phyloP scores from a whole-genome alignment of 257 asterid genomes.

The Ilex aquifolium region DNA sequence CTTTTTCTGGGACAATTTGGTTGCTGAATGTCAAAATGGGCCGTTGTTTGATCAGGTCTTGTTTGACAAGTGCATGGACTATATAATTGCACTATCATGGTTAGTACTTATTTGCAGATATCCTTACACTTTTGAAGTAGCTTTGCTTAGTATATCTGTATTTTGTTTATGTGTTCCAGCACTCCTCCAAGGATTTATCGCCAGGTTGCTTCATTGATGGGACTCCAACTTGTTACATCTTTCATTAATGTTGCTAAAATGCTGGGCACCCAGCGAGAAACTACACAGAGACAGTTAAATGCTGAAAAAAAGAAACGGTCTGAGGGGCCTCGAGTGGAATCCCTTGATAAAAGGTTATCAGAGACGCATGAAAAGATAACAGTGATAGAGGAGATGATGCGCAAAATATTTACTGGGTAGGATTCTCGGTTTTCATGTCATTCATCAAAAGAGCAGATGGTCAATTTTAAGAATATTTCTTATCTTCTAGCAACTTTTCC shows the following conservation, averaged over 20 bases:
- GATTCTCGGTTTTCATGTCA: slow-evolving; percentile 3
- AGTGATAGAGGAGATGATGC: slow-evolving; percentile 88
- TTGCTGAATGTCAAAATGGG: slow-evolving; percentile 85
- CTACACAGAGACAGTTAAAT: slow-evolving; percentile 93
- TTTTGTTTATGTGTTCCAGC: slow-evolving; percentile 41
- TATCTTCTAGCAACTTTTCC: not conserved
- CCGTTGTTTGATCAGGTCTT: slow-evolving; percentile 83
- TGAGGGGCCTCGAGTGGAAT: slow-evolving; percentile 88
- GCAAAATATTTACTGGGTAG: slow-evolving; percentile 87
- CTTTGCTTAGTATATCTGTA: slow-evolving; percentile 18
- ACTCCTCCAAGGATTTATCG: slow-evolving; percentile 98
- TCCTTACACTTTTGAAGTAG: slow-evolving; percentile 1
- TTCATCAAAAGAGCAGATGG: not conserved
- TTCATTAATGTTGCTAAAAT: slow-evolving; percentile 84
- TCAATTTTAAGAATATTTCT: not conserved
- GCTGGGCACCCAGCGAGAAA: slow-evolving; percentile 83
- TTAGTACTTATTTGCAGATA: slow-evolving; percentile 28
- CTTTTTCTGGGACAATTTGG: slow-evolving; percentile 83
- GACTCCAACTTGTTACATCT: slow-evolving; percentile 96
- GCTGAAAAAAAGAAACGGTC: slow-evolving; percentile 78
- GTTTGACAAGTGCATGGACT: slow-evolving; percentile 90
- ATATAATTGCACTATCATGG: slow-evolving; percentile 97
- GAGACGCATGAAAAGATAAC: slow-evolving; percentile 83
- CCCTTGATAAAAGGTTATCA: slow-evolving; percentile 78
- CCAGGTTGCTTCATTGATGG: slow-evolving; percentile 85